Evolutionary conservation across 176 grass and related monocot species (phyloP), one percentile per base, ranked within the genome.

Genomic region (Carex littledalei): DNA sequence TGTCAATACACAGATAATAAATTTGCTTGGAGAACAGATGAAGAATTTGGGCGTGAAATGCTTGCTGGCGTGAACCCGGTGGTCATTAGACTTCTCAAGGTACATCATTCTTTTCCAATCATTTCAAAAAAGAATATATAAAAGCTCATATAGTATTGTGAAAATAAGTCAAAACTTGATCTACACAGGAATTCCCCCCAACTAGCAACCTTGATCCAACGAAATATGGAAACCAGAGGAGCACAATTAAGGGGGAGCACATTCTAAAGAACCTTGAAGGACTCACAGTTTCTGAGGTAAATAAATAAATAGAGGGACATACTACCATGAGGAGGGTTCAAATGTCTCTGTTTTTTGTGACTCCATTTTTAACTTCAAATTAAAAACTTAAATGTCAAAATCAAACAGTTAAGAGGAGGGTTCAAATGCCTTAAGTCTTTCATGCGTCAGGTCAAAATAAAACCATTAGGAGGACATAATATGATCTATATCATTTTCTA

Each of bases 41-140:
- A 95, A 24, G 93, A 98, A 84, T 98, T 98, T 78, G 88, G 88
- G 0, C 78, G 96, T 70, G 93, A 98, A 89, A 95, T 92, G 88
- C 89, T 98, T 41, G 96, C 93, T 34, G 95, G 95, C 6, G 88
- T 94, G 31, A 98, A 98, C 81, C 95, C 95, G 4, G 89, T 98
- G 31, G 61, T 89, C 10, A 98, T 98, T 67, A 88, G 50, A 77
- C 91, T 67, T 17, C 84, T 98, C 68, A 73, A 84, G 92, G 91
- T 97, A 89, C 17, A n/a, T n/a, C n/a, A n/a, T n/a, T n/a, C n/a
- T n/a, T n/a, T n/a, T n/a, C n/a, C 29, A 29, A 29, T 29, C 29
- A 29, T 29, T 29, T 29, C 29, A 29, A 29, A 29, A 29, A 29
- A 29, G 1, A 29, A 54, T 26, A 21, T 29, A 32, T 2, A 78